Evolutionary conservation across 768 basidiomycete genomes (phyloP), one percentile per base, ranked within the genome.

Genomic region (Trametes punicea): DNA sequence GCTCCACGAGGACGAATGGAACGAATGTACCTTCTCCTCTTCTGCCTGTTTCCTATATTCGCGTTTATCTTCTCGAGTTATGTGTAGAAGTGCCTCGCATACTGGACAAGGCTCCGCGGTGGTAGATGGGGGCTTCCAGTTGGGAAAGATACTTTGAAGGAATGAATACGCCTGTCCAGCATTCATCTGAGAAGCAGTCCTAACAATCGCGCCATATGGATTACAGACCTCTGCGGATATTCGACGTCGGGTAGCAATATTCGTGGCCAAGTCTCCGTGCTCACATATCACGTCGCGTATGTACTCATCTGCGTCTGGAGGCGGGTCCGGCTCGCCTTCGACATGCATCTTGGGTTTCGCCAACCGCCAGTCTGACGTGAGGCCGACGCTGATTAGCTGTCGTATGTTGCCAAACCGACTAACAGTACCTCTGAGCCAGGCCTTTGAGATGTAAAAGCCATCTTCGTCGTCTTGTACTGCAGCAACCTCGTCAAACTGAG

Each of bases 341-440:
- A 73, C 70, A 66, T 93, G 91, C 88, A 93, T 90, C 69, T 81
- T 88, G 21, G 92, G 92, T 62, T 79, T 86, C 41, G 69, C 64
- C 49, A 81, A 70, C 66, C 75, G 75, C 92, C 92, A 94, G 67
- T 90, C 92, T 93, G 60, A 54, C 50, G 18, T 46, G 23, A n/a
- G 13, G 11, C 21, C 29, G 41, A n/a, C n/a, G n/a, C n/a, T n/a
- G n/a, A n/a, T 51, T 13, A 50, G 3, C 31, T 53, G 21, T 20
- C n/a, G 4, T 41, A 56, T 56, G 46, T 40, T 40, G 45, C 20
- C 16, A 26, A 21, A 40, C 7, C n/a, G n/a, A n/a, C 31, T 51
- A 33, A 60, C 15, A 55, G 15, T 55, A 87, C 90, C 90, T 80
- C 79, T 87, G 3, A 88, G 68, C 92, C 92, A 93, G 6, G 71